These are phyloP conservation scores for Phaseolus lunatus DNA, from an alignment of 306 rosid genomes.

Conservation along the genomic window DNA sequence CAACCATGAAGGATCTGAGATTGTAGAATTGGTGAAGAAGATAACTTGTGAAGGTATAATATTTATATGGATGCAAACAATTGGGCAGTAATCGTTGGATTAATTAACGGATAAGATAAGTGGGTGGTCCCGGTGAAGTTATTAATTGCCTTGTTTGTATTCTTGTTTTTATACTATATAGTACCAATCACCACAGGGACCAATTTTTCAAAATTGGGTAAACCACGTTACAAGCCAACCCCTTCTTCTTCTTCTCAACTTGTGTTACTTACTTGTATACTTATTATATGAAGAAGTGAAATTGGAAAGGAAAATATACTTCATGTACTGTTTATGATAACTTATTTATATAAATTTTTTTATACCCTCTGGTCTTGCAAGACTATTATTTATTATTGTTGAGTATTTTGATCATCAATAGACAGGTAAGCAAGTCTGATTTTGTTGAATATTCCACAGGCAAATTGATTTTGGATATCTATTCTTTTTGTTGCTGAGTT, in stretches of 20 bases:
- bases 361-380: conserved; percentile 13
- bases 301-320: conserved; percentile 23
- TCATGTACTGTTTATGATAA: neutral
- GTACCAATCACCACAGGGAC: conserved; percentile 45
- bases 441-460: conserved; percentile 46
- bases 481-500: conserved; percentile 49
- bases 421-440: conserved; percentile 59
- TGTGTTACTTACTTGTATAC: neutral
- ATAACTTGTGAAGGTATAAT: conserved; percentile 1
- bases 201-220: conserved; percentile 39
- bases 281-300: conserved; percentile 11
- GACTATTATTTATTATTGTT: neutral
- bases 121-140: conserved; percentile 58
- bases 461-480: conserved; percentile 52
- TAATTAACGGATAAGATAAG: conserved; percentile 41
- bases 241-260: conserved; percentile 19
- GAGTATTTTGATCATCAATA: conserved; percentile 12
- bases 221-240: conserved; percentile 45
- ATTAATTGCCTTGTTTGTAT: conserved; percentile 35
- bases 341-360: neutral
- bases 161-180: conserved; percentile 28
- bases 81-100: conserved; percentile 23
- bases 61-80: conserved; percentile 34
- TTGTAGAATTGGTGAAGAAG: conserved; percentile 32
- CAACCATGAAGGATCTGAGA: conserved; percentile 25